A percentile compares a stretch with the other conserved stretches of the same genome.
Conservation (phyloP, 345 rosid genomes). For the Cardamine occulta region DNA sequence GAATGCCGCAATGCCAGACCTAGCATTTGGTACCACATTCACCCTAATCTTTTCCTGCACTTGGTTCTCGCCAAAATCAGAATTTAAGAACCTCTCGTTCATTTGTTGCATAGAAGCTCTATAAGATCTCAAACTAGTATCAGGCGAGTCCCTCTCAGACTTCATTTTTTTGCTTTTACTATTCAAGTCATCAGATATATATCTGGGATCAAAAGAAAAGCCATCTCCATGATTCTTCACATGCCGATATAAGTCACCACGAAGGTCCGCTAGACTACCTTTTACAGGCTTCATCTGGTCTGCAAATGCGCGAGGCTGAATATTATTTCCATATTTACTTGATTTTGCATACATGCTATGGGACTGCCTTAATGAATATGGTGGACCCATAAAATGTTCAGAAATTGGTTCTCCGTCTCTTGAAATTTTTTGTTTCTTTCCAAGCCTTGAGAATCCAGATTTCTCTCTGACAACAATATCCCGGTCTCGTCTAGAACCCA, state of each 20-base stretch:
- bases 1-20: constrained; percentile 44
- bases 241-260: constrained; percentile 57
- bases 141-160: constrained; percentile 59
- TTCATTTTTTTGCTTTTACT: constrained; percentile 69
- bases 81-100: constrained; percentile 59
- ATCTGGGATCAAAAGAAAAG: constrained; percentile 55
- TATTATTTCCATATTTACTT: constrained; percentile 50
- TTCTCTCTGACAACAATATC: constrained; percentile 48
- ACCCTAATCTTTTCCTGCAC: constrained; percentile 64
- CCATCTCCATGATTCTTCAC: constrained; percentile 53
- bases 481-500: constrained; percentile 55
- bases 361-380: constrained; percentile 56
- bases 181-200: constrained; percentile 63
- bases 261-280: constrained; percentile 59
- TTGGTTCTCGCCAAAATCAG: constrained; percentile 60
- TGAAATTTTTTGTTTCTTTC: constrained; percentile 57
- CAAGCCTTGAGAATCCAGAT: constrained; percentile 52
- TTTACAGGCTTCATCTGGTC: constrained; percentile 65
- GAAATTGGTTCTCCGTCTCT: constrained; percentile 51
- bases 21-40: constrained; percentile 57
- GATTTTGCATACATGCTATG: constrained; percentile 50
- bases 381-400: constrained; percentile 60
- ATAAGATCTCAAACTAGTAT: constrained; percentile 52
- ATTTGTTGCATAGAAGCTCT: constrained; percentile 59
- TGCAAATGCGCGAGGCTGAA: constrained; percentile 52